A percentile compares a stretch with the other conserved stretches of the same genome.
These are phyloP conservation scores for Vigna reflexopilosa DNA, from an alignment of 306 rosid genomes.

Conservation along the genomic window DNA sequence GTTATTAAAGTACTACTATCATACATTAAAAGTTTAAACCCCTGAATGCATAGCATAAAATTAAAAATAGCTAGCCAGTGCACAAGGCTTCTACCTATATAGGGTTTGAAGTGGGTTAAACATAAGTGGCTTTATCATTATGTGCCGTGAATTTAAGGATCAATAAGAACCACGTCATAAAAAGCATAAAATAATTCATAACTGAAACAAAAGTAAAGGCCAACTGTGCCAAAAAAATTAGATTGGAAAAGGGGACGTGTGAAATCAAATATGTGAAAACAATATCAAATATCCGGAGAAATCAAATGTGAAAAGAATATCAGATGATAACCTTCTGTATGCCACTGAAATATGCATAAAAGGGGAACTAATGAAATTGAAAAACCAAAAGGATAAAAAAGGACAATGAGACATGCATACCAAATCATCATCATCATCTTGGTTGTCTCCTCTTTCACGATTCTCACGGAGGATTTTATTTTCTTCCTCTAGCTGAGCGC, in stretches of 20 bases:
- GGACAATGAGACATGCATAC: conserved; percentile 51
- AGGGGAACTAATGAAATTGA: not conserved
- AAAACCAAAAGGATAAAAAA: not conserved
- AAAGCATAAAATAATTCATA: conserved; percentile 21
- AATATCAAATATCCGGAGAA: conserved; percentile 17
- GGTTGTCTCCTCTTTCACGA: conserved; percentile 86
- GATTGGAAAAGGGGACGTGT: not conserved
- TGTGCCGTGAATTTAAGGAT: not conserved
- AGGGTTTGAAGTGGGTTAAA: conserved; percentile 7
- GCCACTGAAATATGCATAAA: conserved; percentile 9
- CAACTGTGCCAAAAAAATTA: not conserved
- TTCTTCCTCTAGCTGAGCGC: conserved; percentile 98
- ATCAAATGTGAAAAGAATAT: conserved; percentile 36
- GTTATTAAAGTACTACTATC: conserved; percentile 17
- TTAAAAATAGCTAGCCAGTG: not conserved
- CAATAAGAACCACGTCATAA: conserved; percentile 5
- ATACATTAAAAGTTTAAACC: not conserved
- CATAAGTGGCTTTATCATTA: not conserved
- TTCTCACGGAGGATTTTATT: conserved; percentile 85
- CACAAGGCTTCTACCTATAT: conserved; percentile 10
- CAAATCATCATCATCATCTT: conserved; percentile 96
- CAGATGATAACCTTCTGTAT: conserved; percentile 29
- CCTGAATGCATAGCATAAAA: conserved; percentile 12
- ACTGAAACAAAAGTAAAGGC: conserved; percentile 13
- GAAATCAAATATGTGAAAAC: conserved; percentile 36